These are phyloP conservation scores for Blastobotrys terrestris DNA, from an alignment of 805 yeast species.

Conservation along the genomic window DNA sequence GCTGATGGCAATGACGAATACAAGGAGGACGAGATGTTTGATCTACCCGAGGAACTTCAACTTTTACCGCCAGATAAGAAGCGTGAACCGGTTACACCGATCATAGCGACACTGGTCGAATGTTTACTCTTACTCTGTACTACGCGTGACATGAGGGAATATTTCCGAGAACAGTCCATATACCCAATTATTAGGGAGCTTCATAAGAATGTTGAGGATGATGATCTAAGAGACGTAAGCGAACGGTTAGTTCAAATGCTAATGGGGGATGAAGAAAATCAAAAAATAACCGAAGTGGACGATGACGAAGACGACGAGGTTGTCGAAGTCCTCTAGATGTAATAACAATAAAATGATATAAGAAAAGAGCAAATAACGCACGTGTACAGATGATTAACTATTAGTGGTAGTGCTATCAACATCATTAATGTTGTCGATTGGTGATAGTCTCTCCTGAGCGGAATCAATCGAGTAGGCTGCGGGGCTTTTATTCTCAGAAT, in stretches of 20 bases:
- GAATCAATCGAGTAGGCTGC: neutral
- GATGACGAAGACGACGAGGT: conserved; percentile 34
- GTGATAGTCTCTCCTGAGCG: neutral
- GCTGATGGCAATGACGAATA: conserved; percentile 63
- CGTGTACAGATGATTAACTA: neutral
- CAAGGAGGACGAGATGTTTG: conserved; percentile 78
- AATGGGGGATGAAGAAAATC: conserved; percentile 73
- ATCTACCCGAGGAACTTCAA: conserved; percentile 84
- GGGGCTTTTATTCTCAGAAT: neutral
- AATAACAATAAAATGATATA: no score
- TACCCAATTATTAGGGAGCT: conserved; percentile 84
- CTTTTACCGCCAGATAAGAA: conserved; percentile 65
- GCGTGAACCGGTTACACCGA: conserved; percentile 65
- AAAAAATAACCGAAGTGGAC: conserved; percentile 7
- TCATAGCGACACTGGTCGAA: conserved; percentile 68
- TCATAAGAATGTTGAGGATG: conserved; percentile 44
- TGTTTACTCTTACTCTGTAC: conserved; percentile 74
- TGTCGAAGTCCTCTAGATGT: conserved; percentile 42
- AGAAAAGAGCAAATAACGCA: neutral
- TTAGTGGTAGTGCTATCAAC: neutral
- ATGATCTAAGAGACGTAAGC: conserved; percentile 58
- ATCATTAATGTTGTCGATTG: neutral
- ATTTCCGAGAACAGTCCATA: conserved; percentile 71
- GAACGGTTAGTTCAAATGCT: conserved; percentile 84
- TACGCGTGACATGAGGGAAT: conserved; percentile 65